Base-by-base conservation (phyloP, 306 rosid genomes). In the Corylus avellana region DNA sequence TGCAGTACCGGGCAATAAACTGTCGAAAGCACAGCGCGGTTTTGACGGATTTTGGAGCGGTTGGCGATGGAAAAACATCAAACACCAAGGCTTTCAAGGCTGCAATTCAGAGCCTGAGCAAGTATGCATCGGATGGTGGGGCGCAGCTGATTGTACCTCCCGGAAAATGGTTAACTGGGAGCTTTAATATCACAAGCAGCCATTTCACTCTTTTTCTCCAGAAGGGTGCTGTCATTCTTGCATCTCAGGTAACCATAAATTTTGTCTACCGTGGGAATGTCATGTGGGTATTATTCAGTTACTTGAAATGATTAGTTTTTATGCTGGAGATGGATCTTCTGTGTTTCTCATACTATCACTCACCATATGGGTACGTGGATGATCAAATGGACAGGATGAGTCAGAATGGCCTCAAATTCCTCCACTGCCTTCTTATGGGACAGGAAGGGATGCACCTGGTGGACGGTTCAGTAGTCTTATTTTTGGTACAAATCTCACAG, bases 101-200 rank as follows among this genome's bases (percentile, higher is more conserved):
- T n/a, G 98, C 99, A 9, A 83, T 95, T 22, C 85, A 86, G 66
- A 73, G 88, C 78, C 75, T 95, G n/a, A 89, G 87, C 73, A 58
- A 73, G 49, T 49, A 16, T 47, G 85, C 90, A 20, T 70, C 90
- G 0, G 83, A 82, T 32, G 99, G 99, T 9, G 99, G 98, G 4
- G 92, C 94, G 20, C 85, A 85, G 77, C 92, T 95, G 17, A 80
- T 83, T 79, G 94, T 95, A 53, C 98, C 99, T 1, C 89, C 96
- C 0, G 99, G 98, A 4, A 95, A 84, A 80, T 95, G 99, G 98
- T 76, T 93, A 9, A 93, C 98, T 25, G 99, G 98, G 0, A 91
- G 98, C 81, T 95, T 95, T 88, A 93, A 89, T 79, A 90, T 95
- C 82, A 91, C 94, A 9, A 93, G 96, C 77, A 93, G 96, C 77